A percentile compares a stretch with the other conserved stretches of the same genome.
These are phyloP conservation scores for Fusarium veterinarium DNA, from an alignment of 2,329 filamentous ascomycete species.

Conservation along the genomic window DNA sequence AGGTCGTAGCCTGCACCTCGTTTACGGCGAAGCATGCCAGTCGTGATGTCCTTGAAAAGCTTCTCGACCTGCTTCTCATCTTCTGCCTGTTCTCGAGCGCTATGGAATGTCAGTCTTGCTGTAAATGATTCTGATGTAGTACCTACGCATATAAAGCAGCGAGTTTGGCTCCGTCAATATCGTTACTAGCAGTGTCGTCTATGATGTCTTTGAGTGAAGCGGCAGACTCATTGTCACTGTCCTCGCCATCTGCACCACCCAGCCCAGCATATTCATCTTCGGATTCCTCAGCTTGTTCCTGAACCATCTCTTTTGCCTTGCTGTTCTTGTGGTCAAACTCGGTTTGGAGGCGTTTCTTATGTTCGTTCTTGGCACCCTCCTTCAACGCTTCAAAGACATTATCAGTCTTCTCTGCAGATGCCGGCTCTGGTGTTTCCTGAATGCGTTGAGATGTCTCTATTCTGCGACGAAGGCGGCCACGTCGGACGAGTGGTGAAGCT, in stretches of 20 bases:
- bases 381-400: conserved; percentile 78
- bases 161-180: conserved; percentile 82
- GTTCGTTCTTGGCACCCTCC: conserved; percentile 68
- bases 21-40: conserved; percentile 86
- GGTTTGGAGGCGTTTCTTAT: conserved; percentile 62
- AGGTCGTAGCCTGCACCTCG: conserved; percentile 84
- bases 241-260: conserved; percentile 89
- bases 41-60: conserved; percentile 92
- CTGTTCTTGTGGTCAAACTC: conserved; percentile 87
- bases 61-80: conserved; percentile 92
- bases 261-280: conserved; percentile 98
- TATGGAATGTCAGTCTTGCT: conserved; percentile 50
- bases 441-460: conserved; percentile 45
- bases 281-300: conserved; percentile 96
- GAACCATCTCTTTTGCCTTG: conserved; percentile 85
- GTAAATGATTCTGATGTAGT: not conserved
- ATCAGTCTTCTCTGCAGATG: conserved; percentile 20
- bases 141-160: conserved; percentile 91
- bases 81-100: conserved; percentile 79
- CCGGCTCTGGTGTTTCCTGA: conserved; percentile 38
- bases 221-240: conserved; percentile 77
- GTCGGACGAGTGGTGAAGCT: conserved; percentile 75
- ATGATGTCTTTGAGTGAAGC: conserved; percentile 88
- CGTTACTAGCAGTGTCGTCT: conserved; percentile 81
- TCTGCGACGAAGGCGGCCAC: conserved; percentile 64